These are phyloP conservation scores for Trametes sp. DNA, from an alignment of 1,284 basidiomycete genomes.

Conservation along the genomic window DNA sequence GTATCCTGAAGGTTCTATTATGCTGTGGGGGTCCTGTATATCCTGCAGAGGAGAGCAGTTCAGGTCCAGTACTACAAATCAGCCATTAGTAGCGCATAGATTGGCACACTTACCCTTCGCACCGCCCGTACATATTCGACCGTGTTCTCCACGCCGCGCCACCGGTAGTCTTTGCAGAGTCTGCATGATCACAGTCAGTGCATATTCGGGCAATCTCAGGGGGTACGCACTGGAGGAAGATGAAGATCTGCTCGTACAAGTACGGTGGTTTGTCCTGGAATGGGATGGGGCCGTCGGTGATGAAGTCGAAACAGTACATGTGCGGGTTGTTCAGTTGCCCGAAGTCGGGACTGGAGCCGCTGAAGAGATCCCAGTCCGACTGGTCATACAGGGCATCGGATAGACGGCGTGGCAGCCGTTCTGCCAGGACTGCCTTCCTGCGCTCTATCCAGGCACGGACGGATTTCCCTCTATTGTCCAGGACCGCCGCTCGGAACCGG, in stretches of 20 bases:
- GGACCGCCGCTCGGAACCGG: neutral
- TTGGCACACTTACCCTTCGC: neutral
- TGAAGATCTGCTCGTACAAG: neutral
- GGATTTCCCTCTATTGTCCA: too few relatives aligned
- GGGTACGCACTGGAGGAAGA: neutral
- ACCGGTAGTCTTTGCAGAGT: neutral
- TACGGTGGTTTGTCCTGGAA: neutral
- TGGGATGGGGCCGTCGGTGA: neutral
- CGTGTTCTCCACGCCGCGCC: neutral
- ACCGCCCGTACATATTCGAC: neutral
- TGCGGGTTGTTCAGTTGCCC: neutral
- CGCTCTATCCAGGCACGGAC: neutral
- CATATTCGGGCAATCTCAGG: neutral
- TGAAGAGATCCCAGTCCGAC: neutral
- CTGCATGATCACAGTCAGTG: neutral
- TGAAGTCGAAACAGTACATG: neutral
- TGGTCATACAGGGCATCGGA: too few relatives aligned
- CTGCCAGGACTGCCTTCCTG: neutral
- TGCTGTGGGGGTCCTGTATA: too few relatives aligned
- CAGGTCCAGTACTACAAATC: neutral
- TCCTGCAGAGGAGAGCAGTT: neutral
- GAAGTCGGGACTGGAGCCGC: neutral
- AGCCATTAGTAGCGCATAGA: too few relatives aligned
- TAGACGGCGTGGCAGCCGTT: neutral
- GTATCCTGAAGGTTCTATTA: too few relatives aligned